Percentiles rank a stretch among this genome's conserved stretches.
Conservation (phyloP, 306 rosid species). For the Dryas alaskensis region DNA sequence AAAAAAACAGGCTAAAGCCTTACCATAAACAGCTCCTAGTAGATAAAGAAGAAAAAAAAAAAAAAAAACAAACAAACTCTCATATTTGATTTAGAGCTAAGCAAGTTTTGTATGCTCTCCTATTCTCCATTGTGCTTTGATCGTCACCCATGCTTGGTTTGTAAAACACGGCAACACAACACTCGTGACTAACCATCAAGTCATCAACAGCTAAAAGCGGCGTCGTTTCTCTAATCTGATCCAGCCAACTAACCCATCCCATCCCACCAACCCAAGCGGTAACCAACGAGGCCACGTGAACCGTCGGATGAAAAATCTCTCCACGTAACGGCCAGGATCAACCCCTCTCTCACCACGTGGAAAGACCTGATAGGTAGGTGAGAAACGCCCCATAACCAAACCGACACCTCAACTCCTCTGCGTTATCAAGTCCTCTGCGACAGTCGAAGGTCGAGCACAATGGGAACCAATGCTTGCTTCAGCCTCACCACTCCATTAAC, state of each 20-base stretch:
- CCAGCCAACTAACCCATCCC: neutral
- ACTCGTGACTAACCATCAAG: too few species aligned
- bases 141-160: too few species aligned
- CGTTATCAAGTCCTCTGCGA: neutral
- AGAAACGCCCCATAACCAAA: neutral
- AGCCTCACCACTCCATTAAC: slow-evolving; percentile 13
- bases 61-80: too few species aligned
- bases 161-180: too few species aligned
- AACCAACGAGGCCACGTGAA: neutral
- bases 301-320: neutral
- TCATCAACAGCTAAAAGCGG: too few species aligned
- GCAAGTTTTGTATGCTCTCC: too few species aligned
- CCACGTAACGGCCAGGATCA: neutral
- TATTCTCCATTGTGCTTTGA: too few species aligned
- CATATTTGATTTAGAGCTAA: too few species aligned
- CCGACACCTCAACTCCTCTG: neutral
- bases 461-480: slow-evolving; percentile 45
- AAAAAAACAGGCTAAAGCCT: too few species aligned
- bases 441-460: slow-evolving; percentile 14
- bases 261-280: neutral
- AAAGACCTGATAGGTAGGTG: neutral
- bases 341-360: slow-evolving; percentile 13
- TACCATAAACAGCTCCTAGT: too few species aligned
- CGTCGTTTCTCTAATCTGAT: too few species aligned
- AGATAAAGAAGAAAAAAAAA: too few species aligned